Evolutionary conservation across 2,329 filamentous ascomycete species (phyloP), one percentile per base, ranked within the genome.

Genomic region (Pseudohalonectria lignicola): DNA sequence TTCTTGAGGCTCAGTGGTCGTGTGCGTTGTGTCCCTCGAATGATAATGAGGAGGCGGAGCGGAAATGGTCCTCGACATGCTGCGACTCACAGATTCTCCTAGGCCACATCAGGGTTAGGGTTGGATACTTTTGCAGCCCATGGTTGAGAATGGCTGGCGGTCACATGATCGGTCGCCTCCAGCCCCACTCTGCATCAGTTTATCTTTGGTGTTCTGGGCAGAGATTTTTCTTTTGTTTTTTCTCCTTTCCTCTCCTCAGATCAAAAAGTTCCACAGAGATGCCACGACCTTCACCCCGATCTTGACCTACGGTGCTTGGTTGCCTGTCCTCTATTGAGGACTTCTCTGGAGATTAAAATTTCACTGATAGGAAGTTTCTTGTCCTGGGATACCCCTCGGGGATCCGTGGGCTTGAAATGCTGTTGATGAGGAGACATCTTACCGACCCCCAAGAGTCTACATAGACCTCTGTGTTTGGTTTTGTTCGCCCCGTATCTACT

Each of bases 311-410:
- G 71, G 71, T 75, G 72, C 69, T 60, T 70, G 54, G 72, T 76
- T 76, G 72, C 72, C 72, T 38, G 36, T 30, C 36, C 20, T 38
- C 30, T 28, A 25, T 26, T 21, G 33, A 30, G 44, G 31, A 40
- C 39, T 30, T 37, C 56, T 74, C 69, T 71, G 71, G 62, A 76
- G 69, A 76, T 56, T 45, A 63, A 69, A 58, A 60, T 38, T 45
- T 64, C 71, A 71, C 69, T 69, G 69, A 73, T 76, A 76, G 72
- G 73, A 76, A 77, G 70, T 74, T 66, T 74, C 56, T 58, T 68
- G 66, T 56, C 36, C 33, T 58, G 54, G 57, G 58, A 57, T 58
- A 52, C 49, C 52, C 45, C 55, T 51, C 21, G 13, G 20, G 31
- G 5, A 55, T 56, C 60, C 52, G 59, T 67, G 67, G 63, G 65